phyloP scores from a whole-genome alignment of 495 filamentous ascomycete species.

The Annulohypoxylon bovei region DNA sequence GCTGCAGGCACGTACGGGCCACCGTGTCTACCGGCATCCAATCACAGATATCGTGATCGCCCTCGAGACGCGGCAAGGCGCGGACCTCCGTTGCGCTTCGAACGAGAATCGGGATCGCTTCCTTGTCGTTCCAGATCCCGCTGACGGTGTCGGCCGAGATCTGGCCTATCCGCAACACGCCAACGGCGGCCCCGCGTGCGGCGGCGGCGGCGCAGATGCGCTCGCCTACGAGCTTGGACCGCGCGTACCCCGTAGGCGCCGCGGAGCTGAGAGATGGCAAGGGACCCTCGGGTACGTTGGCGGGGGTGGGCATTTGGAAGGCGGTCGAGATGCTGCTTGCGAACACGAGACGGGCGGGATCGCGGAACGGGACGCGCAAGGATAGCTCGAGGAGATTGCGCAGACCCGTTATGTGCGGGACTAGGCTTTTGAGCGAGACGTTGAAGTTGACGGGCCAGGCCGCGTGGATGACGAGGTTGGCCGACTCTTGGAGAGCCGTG shows the following conservation, averaged over 20 bases:
- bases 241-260: slow-evolving; percentile 64
- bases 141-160: slow-evolving; percentile 61
- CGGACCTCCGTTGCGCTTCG: slow-evolving; percentile 60
- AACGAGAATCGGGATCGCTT: slow-evolving; percentile 67
- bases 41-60: slow-evolving; percentile 50
- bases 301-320: slow-evolving; percentile 44
- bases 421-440: slow-evolving; percentile 64
- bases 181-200: slow-evolving; percentile 50
- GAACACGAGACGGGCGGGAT: slow-evolving; percentile 61
- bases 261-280: slow-evolving; percentile 53
- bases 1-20: slow-evolving; percentile 58
- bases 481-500: slow-evolving; percentile 50
- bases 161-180: slow-evolving; percentile 68
- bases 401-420: slow-evolving; percentile 65
- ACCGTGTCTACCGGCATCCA: slow-evolving; percentile 69
- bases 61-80: slow-evolving; percentile 59
- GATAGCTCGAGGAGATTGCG: slow-evolving; percentile 66
- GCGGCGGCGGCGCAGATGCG: slow-evolving; percentile 57
- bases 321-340: slow-evolving; percentile 63
- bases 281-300: slow-evolving; percentile 55
- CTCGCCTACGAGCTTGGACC: slow-evolving; percentile 68
- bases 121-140: slow-evolving; percentile 68
- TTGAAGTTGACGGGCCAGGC: slow-evolving; percentile 81
- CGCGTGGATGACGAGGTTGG: slow-evolving; percentile 67
- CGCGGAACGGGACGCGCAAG: slow-evolving; percentile 50